These are phyloP conservation scores for Hygrophorus russula DNA, from an alignment of 768 basidiomycete genomes.

Conservation along the genomic window DNA sequence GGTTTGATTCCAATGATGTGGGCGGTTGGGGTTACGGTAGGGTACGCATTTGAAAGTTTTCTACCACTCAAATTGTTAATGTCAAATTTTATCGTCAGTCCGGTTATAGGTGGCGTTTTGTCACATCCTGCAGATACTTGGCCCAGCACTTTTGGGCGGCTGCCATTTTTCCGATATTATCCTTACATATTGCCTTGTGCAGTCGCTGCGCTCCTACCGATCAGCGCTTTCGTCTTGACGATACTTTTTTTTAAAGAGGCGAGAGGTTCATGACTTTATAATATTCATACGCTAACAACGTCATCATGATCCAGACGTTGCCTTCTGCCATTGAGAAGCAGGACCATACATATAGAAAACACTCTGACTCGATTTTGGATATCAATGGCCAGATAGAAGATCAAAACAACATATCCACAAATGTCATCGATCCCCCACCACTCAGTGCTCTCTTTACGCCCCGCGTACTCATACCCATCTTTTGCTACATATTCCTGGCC, in stretches of 20 bases:
- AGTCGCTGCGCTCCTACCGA: conserved; percentile 26
- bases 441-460: conserved; percentile 11
- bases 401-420: neutral
- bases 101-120: conserved; percentile 22
- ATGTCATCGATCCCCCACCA: neutral
- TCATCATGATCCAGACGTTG: too few relatives aligned
- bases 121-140: conserved; percentile 19
- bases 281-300: neutral
- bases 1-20: conserved; percentile 15
- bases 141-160: conserved; percentile 15
- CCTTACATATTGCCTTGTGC: conserved; percentile 28
- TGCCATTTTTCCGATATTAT: conserved; percentile 15
- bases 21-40: conserved; percentile 10
- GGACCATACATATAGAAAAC: neutral
- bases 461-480: conserved; percentile 15
- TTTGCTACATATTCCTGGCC: conserved; percentile 16
- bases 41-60: neutral
- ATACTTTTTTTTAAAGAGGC: conserved; percentile 3
- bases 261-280: neutral
- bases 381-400: neutral
- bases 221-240: conserved; percentile 5
- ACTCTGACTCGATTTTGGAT: too few relatives aligned
- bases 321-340: too few relatives aligned
- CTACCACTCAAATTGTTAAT: neutral
- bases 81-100: conserved; percentile 7